phyloP scores from a whole-genome alignment of 139 green algal genomes.

The Micractinium sp. region DNA sequence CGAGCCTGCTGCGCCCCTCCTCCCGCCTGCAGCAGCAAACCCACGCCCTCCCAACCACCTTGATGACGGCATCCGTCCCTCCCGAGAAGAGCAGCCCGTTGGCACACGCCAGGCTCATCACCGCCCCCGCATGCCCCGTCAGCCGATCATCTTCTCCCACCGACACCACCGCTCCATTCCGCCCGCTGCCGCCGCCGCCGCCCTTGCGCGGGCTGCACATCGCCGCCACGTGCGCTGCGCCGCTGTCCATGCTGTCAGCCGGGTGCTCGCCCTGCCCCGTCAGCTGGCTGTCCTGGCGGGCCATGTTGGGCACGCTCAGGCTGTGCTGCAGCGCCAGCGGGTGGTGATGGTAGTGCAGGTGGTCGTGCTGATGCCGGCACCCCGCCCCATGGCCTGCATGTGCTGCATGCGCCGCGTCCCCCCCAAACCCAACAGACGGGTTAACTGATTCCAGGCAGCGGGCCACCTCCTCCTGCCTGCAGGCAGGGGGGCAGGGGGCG shows the following conservation, averaged over 20 bases:
- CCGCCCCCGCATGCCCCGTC: constrained; percentile 71
- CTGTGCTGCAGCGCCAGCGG: not conserved
- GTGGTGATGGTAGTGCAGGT: not conserved
- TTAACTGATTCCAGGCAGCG: constrained; percentile 69
- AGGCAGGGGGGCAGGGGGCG: not conserved
- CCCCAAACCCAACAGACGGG: constrained; percentile 3
- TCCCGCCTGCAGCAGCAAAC: not conserved
- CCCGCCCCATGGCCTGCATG: not conserved
- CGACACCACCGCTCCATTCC: not conserved
- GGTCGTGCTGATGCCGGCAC: not conserved
- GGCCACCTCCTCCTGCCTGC: constrained; percentile 59
- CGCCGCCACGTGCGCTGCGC: not conserved
- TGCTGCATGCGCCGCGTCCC: not conserved
- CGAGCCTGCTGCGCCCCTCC: not conserved
- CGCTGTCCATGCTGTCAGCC: constrained; percentile 13
- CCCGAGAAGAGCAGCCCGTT: constrained; percentile 72
- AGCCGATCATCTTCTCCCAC: constrained; percentile 64
- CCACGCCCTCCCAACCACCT: constrained; percentile 31
- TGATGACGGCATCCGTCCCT: constrained; percentile 72
- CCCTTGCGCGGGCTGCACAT: not conserved
- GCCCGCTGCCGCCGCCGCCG: not conserved
- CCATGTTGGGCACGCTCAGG: constrained; percentile 13
- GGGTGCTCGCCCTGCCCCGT: not conserved
- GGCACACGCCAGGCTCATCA: constrained; percentile 61
- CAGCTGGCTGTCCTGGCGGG: constrained; percentile 11